Evolutionary conservation across 495 filamentous ascomycete species (phyloP), one percentile per base, ranked within the genome.

Genomic region (Oidiodendron maius): DNA sequence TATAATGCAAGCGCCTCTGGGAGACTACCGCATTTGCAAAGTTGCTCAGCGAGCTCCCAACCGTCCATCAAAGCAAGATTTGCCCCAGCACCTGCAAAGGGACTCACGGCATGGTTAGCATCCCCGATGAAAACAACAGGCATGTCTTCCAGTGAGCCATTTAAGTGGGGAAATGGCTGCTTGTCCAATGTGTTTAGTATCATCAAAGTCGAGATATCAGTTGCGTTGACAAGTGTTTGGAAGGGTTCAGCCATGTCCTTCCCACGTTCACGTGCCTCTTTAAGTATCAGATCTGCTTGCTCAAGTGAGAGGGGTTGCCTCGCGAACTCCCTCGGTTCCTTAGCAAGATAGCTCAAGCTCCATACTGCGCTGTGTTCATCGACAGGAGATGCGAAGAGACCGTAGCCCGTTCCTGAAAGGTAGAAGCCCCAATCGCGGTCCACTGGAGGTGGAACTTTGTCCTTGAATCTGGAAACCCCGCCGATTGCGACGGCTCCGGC

Each of bases 51-150:
- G 28, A 69, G 46, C 24, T 68, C 62, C 61, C 64, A 69, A 9
- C 57, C 68, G 45, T 71, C 68, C 39, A 60, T 62, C 26, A 71
- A 47, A 4, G 69, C 69, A 20, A 71, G 23, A 44, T 67, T 70
- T 9, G 65, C 69, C 4, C 69, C 69, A 44, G 63, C 64, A 12
- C 66, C 66, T n/a, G 66, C 69, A 55, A 70, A 73, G 2, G 67
- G 61, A 37, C 59, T 66, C 16, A 73, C 64, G 1, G 66, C 67
- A 44, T 73, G 70, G 48, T 71, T 71, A 30, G 54, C 52, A 39
- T 73, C 67, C 1, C 70, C 70, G 20, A 73, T 59, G 44, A 71
- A 73, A 15, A 71, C 44, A 12, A 67, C 57, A 3, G 46, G 42
- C 12, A 38, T 43, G 0, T 24, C 13, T n/a, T 32, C 26, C 17